Conservation (phyloP, 352 stramenopile genomes). For the Peronospora destructor region DNA sequence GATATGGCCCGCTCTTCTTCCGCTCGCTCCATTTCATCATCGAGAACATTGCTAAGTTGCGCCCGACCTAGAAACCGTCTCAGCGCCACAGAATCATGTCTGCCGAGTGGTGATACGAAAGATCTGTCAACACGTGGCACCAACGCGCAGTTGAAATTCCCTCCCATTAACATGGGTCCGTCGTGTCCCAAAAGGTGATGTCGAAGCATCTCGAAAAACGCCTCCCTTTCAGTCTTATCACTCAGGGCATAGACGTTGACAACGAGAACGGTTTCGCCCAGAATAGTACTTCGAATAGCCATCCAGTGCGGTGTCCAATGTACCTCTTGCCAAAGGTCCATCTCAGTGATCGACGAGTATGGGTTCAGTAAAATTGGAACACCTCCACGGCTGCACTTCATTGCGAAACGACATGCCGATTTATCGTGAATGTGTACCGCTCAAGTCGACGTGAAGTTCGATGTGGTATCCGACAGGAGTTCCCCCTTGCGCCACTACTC, state of each 20-base stretch:
- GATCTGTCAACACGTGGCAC: background rate
- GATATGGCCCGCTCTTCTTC: too few relatives aligned
- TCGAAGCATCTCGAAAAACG: background rate
- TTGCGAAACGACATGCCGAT: too few relatives aligned
- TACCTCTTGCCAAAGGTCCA: too few relatives aligned
- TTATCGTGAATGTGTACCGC: too few relatives aligned
- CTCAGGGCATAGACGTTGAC: background rate
- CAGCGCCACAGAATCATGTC: background rate
- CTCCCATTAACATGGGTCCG: background rate
- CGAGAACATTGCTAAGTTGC: background rate
- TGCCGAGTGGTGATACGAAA: too few relatives aligned
- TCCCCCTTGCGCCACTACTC: too few relatives aligned
- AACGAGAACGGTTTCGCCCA: background rate
- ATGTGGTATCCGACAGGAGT: too few relatives aligned
- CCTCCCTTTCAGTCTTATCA: too few relatives aligned
- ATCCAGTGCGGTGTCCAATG: constrained; percentile 1
- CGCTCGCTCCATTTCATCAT: background rate
- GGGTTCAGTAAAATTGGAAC: too few relatives aligned
- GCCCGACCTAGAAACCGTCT: background rate
- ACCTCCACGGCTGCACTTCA: background rate
- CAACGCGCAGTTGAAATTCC: background rate
- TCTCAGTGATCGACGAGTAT: too few relatives aligned
- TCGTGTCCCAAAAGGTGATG: background rate
- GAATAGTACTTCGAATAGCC: background rate
- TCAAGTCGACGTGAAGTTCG: too few relatives aligned